Conservation (phyloP, 441 rosid genomes). For the Brassica balearica region DNA sequence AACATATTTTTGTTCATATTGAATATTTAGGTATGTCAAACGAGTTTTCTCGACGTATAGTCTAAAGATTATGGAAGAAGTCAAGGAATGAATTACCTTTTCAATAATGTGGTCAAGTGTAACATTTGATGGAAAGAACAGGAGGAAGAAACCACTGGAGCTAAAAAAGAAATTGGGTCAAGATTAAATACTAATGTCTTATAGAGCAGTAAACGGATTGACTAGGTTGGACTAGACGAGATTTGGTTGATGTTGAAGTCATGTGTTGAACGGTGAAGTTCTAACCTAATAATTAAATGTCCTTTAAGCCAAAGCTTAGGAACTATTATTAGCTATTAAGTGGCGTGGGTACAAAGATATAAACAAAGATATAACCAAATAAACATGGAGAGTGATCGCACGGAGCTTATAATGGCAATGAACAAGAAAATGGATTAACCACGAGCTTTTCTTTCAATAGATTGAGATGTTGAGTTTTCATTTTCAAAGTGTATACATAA, state of each 20-base stretch:
- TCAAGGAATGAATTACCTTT: not conserved
- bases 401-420: not conserved
- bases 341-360: not conserved
- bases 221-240: not conserved
- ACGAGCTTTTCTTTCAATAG: not conserved
- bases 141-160: not conserved
- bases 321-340: not conserved
- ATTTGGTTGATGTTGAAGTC: not conserved
- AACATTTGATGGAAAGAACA: not conserved
- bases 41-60: too few relatives aligned
- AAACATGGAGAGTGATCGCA: not conserved
- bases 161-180: not conserved
- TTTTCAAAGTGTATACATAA: not conserved
- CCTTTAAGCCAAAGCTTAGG: not conserved
- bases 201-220: not conserved
- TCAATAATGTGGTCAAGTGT: not conserved
- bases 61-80: not conserved
- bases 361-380: not conserved
- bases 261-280: not conserved
- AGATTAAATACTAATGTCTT: not conserved
- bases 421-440: not conserved
- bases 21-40: too few relatives aligned
- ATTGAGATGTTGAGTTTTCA: not conserved
- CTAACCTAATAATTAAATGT: not conserved
- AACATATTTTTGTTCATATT: too few relatives aligned